phyloP scores from a whole-genome alignment of 495 filamentous ascomycete genomes.

The Xylaria flabelliformis region DNA sequence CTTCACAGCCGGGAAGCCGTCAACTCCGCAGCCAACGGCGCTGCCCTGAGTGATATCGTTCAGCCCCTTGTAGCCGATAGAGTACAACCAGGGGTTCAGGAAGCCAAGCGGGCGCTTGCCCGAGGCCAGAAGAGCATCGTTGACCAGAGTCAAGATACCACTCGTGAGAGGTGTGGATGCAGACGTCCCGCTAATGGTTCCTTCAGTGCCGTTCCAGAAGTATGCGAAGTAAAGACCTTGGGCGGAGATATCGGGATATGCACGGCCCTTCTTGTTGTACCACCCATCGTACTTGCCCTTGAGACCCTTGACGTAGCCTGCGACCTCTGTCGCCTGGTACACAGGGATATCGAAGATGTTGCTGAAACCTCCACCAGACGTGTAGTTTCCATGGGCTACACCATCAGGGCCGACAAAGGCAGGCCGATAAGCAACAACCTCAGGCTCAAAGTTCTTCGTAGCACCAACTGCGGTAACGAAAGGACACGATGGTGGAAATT shows the following conservation, averaged over 20 bases:
- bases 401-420: slow-evolving; percentile 38
- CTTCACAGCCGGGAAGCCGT: slow-evolving; percentile 44
- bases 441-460: slow-evolving; percentile 65
- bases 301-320: slow-evolving; percentile 61
- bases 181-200: slow-evolving; percentile 63
- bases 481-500: slow-evolving; percentile 74
- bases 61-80: slow-evolving; percentile 56
- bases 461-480: slow-evolving; percentile 79
- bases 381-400: slow-evolving; percentile 38
- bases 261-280: slow-evolving; percentile 67
- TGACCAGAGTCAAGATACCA: slow-evolving; percentile 69
- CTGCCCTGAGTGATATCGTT: slow-evolving; percentile 69
- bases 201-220: slow-evolving; percentile 49
- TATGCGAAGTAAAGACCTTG: slow-evolving; percentile 52
- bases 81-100: slow-evolving; percentile 78
- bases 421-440: slow-evolving; percentile 57
- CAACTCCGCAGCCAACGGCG: slow-evolving; percentile 66
- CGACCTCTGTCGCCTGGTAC: slow-evolving; percentile 66
- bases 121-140: slow-evolving; percentile 65
- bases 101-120: slow-evolving; percentile 69
- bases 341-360: slow-evolving; percentile 65
- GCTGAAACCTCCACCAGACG: slow-evolving; percentile 73
- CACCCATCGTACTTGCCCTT: slow-evolving; percentile 38
- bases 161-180: slow-evolving; percentile 69
- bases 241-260: slow-evolving; percentile 75